phyloP scores from a whole-genome alignment of 306 rosid species.

The Delonix regia region DNA sequence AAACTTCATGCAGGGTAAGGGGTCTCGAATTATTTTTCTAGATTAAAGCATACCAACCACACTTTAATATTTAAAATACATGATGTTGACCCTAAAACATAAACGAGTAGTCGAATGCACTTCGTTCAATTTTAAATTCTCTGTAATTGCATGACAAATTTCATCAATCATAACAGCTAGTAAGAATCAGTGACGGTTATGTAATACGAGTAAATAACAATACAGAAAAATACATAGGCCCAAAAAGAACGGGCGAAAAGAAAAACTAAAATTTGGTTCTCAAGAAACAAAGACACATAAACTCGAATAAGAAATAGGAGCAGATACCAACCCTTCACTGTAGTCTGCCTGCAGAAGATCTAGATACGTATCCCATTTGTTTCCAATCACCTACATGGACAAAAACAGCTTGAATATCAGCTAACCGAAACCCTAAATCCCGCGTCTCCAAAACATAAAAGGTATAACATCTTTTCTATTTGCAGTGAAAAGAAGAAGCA shows the following conservation, averaged over 20 bases:
- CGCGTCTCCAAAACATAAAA: background rate
- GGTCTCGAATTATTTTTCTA: no score
- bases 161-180: background rate
- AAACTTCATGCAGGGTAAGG: background rate
- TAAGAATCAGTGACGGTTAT: background rate
- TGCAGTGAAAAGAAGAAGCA: background rate
- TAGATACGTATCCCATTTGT: constrained; percentile 82
- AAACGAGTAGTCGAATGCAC: background rate
- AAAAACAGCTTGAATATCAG: background rate
- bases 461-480: background rate
- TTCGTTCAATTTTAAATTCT: background rate
- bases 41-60: background rate
- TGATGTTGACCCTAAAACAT: background rate
- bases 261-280: background rate
- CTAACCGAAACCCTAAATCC: constrained; percentile 21
- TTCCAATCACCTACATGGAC: constrained; percentile 66
- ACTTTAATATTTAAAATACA: background rate
- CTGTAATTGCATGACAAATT: background rate
- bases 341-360: constrained; percentile 78
- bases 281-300: background rate
- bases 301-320: background rate
- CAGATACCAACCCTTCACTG: constrained; percentile 64
- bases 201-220: background rate
- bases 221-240: background rate
- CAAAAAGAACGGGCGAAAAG: background rate